Evolutionary conservation across 306 rosid species (phyloP).

Genomic region (Lotus japonicus): DNA sequence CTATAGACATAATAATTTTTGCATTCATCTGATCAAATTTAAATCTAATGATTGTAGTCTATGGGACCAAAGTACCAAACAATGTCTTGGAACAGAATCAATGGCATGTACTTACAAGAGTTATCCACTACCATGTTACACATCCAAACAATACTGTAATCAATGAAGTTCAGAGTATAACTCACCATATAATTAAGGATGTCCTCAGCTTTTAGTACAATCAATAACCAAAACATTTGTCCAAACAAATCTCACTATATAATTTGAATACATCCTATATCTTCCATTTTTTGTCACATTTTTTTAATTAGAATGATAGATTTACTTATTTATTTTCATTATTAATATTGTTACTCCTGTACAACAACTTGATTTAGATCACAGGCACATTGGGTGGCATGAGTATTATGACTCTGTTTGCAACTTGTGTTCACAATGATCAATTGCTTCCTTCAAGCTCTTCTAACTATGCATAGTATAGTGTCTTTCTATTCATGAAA

Average conservation of each 20-base stretch:
- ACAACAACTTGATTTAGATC: background rate
- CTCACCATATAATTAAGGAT: conserved; percentile 10
- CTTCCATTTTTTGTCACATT: too few relatives aligned
- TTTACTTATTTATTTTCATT: background rate
- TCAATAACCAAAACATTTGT: background rate
- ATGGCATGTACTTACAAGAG: conserved; percentile 9
- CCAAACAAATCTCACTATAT: background rate
- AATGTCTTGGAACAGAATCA: conserved; percentile 9
- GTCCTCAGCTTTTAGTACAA: background rate
- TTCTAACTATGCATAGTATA: background rate
- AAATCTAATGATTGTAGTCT: conserved; percentile 3
- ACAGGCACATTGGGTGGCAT: background rate
- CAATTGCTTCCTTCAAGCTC: background rate
- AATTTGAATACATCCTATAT: background rate
- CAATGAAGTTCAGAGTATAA: conserved; percentile 10
- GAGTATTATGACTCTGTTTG: background rate
- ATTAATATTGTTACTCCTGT: too few relatives aligned
- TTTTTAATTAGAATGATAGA: background rate
- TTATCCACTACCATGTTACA: conserved; percentile 8
- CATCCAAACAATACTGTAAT: conserved; percentile 8
- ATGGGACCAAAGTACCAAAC: conserved; percentile 21
- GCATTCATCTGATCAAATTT: conserved; percentile 29
- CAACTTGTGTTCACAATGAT: background rate
- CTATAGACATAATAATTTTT: background rate
- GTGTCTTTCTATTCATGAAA: background rate